phyloP scores from a whole-genome alignment of 2,329 filamentous ascomycete species.

The Anthostomella pinea region DNA sequence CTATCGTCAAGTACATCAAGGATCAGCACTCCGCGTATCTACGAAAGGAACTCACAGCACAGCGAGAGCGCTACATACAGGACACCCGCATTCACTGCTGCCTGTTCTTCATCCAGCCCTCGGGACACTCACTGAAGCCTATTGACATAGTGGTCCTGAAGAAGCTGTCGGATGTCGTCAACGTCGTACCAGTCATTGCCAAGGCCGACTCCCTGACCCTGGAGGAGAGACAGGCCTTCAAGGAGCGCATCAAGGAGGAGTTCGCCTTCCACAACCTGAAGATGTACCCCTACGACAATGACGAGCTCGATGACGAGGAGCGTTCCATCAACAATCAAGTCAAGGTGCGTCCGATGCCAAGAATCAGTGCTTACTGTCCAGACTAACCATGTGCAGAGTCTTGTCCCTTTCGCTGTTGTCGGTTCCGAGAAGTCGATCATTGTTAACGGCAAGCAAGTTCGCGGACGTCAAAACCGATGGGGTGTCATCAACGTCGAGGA shows the following conservation, averaged over 20 bases:
- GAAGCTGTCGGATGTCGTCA: conserved; percentile 99
- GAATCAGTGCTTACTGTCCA: background rate
- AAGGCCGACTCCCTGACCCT: conserved; percentile 96
- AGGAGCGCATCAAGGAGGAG: conserved; percentile 99
- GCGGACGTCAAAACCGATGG: conserved; percentile 98
- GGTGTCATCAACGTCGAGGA: conserved; percentile 99
- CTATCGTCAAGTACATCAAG: conserved; percentile 99
- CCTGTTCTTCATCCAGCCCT: conserved; percentile 99
- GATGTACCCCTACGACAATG: conserved; percentile 99
- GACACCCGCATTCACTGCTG: conserved; percentile 99
- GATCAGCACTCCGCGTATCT: conserved; percentile 99
- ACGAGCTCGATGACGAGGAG: conserved; percentile 97
- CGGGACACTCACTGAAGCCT: conserved; percentile 95
- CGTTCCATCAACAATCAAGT: conserved; percentile 90
- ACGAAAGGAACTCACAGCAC: conserved; percentile 97
- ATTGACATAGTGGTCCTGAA: conserved; percentile 99
- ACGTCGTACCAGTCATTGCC: conserved; percentile 97
- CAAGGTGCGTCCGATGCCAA: conserved; percentile 62
- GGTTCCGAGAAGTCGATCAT: conserved; percentile 98
- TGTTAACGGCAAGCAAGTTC: conserved; percentile 94
- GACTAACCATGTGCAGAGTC: conserved; percentile 58
- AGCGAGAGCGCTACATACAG: conserved; percentile 98
- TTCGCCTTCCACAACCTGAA: conserved; percentile 99
- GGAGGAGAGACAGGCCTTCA: conserved; percentile 94
- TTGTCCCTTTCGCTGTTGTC: conserved; percentile 96